A percentile compares a stretch with the other conserved stretches of the same genome.
Conservation (phyloP, 2,329 filamentous ascomycete species). For the Fusarium cyanostomum region DNA sequence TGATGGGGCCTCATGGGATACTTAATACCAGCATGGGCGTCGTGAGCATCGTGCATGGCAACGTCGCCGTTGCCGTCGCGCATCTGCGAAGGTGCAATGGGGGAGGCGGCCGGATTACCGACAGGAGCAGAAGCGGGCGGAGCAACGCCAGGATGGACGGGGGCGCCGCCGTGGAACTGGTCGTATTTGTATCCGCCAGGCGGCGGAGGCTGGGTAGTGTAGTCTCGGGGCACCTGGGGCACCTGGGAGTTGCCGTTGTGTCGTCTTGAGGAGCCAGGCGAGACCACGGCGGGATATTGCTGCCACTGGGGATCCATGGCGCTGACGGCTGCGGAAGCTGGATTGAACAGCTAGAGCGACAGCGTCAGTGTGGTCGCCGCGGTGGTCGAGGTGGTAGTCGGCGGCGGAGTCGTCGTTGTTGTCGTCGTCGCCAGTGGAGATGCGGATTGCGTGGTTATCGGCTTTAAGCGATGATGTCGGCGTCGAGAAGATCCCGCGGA, state of each 20-base stretch:
- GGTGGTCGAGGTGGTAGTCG: slow-evolving; percentile 20
- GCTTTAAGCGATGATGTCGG: slow-evolving; percentile 32
- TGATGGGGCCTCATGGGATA: slow-evolving; percentile 84
- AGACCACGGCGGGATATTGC: slow-evolving; percentile 67
- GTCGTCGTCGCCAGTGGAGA: slow-evolving; percentile 29
- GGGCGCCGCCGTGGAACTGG: slow-evolving; percentile 63
- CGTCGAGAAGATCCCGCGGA: slow-evolving; percentile 30
- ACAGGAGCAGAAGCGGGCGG: slow-evolving; percentile 48
- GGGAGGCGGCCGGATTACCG: slow-evolving; percentile 66
- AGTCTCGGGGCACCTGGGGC: slow-evolving; percentile 60
- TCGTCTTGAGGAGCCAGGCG: slow-evolving; percentile 69
- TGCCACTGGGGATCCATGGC: slow-evolving; percentile 70
- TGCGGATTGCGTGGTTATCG: slow-evolving; percentile 36
- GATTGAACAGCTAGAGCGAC: slow-evolving; percentile 34
- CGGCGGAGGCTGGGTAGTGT: slow-evolving; percentile 51
- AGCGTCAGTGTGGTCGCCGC: slow-evolving; percentile 25
- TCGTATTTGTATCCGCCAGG: slow-evolving; percentile 73
- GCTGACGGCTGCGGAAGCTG: slow-evolving; percentile 33
- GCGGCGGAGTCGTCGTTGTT: slow-evolving; percentile 27
- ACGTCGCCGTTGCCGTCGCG: slow-evolving; percentile 81
- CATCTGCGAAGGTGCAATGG: slow-evolving; percentile 64
- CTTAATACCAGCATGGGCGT: slow-evolving; percentile 86
- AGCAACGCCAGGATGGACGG: slow-evolving; percentile 44
- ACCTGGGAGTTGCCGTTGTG: slow-evolving; percentile 64
- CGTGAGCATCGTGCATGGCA: slow-evolving; percentile 85